Evolutionary conservation across 352 stramenopile species (phyloP), one percentile per base, ranked within the genome.

Genomic region (Poterioochromonas sp.): DNA sequence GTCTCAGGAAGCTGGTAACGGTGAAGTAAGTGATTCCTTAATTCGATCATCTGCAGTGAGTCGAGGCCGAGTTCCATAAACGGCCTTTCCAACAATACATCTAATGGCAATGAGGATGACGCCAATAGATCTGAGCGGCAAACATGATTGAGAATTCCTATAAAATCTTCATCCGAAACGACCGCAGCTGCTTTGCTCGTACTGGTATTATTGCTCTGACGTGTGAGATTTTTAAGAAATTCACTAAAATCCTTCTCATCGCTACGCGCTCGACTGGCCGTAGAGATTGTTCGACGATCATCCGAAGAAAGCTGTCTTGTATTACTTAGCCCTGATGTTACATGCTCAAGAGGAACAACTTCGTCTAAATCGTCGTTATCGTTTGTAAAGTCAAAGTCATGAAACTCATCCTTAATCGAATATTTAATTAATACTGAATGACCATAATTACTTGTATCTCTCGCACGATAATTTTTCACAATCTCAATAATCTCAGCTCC

Each of bases 31-130:
- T 51, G 5, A 22, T 53, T 62, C 39, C 78, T 40, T 34, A 84
- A 82, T 43, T 83, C 64, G n/a, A 80, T 79, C 12, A 80, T 80
- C 22, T 47, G 60, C 20, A 85, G 39, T 29, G 82, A 85, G 54
- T 85, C 82, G 64, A 85, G 79, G 29, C 81, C 81, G 12, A 79
- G 51, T 40, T 83, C 78, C 65, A 85, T 81, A n/a, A 85, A 76
- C n/a, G 80, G 74, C 35, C 70, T 40, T 41, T 83, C 69, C 58
- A 62, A 60, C 0, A 8, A 60, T 1, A 35, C 32, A 41, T 34
- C 39, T 35, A 71, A 40, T 68, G 11, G 34, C 5, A 68, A 32
- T 39, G 26, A n/a, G 26, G 29, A 34, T n/a, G 5, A 18, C 58
- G 26, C 37, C 40, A 51, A 32, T 3, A 20, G 63, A 47, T n/a